phyloP scores from a whole-genome alignment of 441 rosid species.

The Hura crepitans region DNA sequence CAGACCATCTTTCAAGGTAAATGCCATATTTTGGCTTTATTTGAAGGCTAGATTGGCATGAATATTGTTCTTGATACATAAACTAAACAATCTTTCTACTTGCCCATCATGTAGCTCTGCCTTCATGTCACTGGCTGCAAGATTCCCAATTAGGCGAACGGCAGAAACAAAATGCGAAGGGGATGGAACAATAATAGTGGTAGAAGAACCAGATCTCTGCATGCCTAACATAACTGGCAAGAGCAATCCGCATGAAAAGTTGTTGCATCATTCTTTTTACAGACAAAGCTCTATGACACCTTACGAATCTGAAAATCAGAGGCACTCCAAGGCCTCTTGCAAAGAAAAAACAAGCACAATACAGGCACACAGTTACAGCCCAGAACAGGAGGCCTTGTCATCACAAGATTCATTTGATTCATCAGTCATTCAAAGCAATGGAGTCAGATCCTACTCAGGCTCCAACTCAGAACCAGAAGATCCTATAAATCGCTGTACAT shows the following conservation, averaged over 20 bases:
- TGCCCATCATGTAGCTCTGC: constrained; percentile 72
- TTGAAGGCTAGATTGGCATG: constrained; percentile 16
- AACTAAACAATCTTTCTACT: constrained; percentile 24
- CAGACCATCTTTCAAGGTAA: constrained; percentile 99
- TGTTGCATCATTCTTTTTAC: constrained; percentile 29
- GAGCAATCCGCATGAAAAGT: constrained; percentile 43
- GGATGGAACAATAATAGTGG: constrained; percentile 31
- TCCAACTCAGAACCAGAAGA: constrained; percentile 52
- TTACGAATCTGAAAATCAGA: constrained; percentile 37
- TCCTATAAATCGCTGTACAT: constrained; percentile 30
- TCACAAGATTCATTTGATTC: constrained; percentile 43
- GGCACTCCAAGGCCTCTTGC: constrained; percentile 35
- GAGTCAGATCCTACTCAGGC: constrained; percentile 50
- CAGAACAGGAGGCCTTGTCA: constrained; percentile 57
- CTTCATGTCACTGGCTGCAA: constrained; percentile 83
- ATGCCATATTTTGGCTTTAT: constrained; percentile 16
- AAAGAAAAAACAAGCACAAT: constrained; percentile 39
- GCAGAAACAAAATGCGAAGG: constrained; percentile 28
- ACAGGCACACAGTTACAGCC: constrained; percentile 42
- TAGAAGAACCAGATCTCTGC: constrained; percentile 66
- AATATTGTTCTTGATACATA: constrained; percentile 7
- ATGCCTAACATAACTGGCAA: constrained; percentile 33
- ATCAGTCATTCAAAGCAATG: constrained; percentile 36
- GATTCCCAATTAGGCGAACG: constrained; percentile 60
- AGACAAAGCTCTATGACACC: constrained; percentile 38